These are phyloP conservation scores for Neofusicoccum cordaticola DNA, from an alignment of 2,329 filamentous ascomycete genomes.

Conservation along the genomic window DNA sequence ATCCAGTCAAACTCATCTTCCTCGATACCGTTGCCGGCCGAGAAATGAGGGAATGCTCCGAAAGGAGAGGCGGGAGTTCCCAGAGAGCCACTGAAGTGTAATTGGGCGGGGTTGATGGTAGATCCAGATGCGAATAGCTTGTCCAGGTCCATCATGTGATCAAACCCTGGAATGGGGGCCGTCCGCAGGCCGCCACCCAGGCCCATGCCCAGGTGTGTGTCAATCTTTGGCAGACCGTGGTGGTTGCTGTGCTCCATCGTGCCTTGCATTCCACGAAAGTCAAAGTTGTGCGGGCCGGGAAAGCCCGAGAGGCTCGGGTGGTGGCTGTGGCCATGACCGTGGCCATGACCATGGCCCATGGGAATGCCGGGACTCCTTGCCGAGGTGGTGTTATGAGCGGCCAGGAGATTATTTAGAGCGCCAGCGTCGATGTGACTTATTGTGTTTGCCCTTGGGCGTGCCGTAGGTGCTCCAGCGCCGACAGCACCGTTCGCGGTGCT, in stretches of 20 bases:
- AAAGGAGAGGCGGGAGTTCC: conserved; percentile 55
- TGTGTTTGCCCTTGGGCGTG: conserved; percentile 85
- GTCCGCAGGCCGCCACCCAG: conserved; percentile 68
- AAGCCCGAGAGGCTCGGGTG: conserved; percentile 73
- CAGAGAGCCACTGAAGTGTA: conserved; percentile 81
- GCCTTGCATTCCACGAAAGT: conserved; percentile 71
- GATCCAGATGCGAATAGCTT: conserved; percentile 64
- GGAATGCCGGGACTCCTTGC: conserved; percentile 44
- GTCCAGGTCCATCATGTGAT: conserved; percentile 69
- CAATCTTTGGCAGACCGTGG: conserved; percentile 75
- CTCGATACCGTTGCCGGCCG: conserved; percentile 58
- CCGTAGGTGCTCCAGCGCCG: conserved; percentile 47
- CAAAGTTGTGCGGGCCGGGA: conserved; percentile 53
- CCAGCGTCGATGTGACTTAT: conserved; percentile 87
- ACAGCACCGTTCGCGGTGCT: conserved; percentile 50
- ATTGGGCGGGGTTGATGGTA: conserved; percentile 63
- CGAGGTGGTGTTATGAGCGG: conserved; percentile 52
- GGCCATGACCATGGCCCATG: conserved; percentile 33
- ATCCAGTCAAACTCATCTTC: conserved; percentile 85
- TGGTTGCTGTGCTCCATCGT: conserved; percentile 52
- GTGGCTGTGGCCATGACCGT: conserved; percentile 51
- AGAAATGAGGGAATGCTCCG: conserved; percentile 50
- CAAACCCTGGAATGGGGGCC: conserved; percentile 63
- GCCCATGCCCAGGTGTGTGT: conserved; percentile 74
- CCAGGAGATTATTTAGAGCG: conserved; percentile 67